Base-by-base conservation (phyloP, 768 basidiomycete genomes). In the Cyathus striatus region DNA sequence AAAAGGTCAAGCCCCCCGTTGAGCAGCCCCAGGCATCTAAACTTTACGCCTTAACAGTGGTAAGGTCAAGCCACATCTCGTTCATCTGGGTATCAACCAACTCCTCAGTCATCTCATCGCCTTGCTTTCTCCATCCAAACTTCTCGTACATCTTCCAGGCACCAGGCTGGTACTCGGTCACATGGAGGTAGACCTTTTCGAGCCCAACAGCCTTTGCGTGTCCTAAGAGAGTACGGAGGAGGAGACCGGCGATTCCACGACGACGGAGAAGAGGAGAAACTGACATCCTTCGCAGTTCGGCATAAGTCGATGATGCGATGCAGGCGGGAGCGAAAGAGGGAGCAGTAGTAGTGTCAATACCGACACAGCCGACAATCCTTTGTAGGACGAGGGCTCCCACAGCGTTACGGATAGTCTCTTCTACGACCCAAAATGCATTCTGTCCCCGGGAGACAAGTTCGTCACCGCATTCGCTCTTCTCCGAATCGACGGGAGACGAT, bases 231-330 rank as follows among this genome's bases (percentile, higher is more conserved):
- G 37, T 30, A 4, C 21, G 32, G 9, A 55, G 42, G 1, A 58
- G 47, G 9, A 37, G 39, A 23, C 40, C 40, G 4, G 34, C 58
- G 13, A 60, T 42, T 4, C 55, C 47, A 4, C 47, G 51, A 39
- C 54, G 42, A 5, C 55, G 54, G 36, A 54, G 47, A 12, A 41
- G 30, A 16, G 43, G 40, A 7, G 55, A 56, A 1, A 60, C 54
- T 5, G 50, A 36, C 53, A 60, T 52, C 6, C 56, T 49, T 17
- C 56, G 53, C 10, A 60, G 46, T 42, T 55, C 55, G 24, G 13
- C 22, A 22, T 30, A 12, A 3, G 20, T 25, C 9, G 30, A 22
- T 20, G 26, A n/a, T n/a, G 20, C 22, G 5, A 14, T 5, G 10
- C 32, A 21, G 7, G 20, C 6, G 7, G 6, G 38, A 21, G 12